phyloP scores from a whole-genome alignment of 495 filamentous ascomycete species.

The Opeltia flavorubescens region DNA sequence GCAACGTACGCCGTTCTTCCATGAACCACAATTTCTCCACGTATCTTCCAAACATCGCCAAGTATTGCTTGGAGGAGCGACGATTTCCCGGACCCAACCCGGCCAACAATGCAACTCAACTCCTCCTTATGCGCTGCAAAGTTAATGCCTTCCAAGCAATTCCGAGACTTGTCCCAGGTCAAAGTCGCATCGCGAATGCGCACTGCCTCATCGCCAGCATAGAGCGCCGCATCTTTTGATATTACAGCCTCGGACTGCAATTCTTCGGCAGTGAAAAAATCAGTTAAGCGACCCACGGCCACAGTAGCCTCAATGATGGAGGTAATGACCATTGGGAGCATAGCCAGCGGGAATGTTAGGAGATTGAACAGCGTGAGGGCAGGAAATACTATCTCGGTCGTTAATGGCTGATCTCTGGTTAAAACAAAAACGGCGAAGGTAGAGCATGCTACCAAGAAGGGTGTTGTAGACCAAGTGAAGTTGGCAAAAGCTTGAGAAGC shows the following conservation, averaged over 20 bases:
- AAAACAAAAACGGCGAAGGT: constrained; percentile 93
- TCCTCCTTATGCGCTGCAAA: constrained; percentile 83
- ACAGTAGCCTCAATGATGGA: constrained; percentile 93
- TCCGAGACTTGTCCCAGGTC: constrained; percentile 70
- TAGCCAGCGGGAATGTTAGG: constrained; percentile 85
- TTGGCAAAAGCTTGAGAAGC: constrained; percentile 87
- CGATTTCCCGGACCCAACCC: constrained; percentile 89
- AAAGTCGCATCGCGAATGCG: constrained; percentile 74
- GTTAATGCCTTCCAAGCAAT: constrained; percentile 61
- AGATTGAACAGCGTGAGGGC: constrained; percentile 85
- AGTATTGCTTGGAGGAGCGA: constrained; percentile 77
- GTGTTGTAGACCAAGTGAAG: constrained; percentile 99
- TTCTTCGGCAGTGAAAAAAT: constrained; percentile 79
- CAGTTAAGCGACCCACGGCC: constrained; percentile 72
- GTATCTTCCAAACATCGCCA: constrained; percentile 80
- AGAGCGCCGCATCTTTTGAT: constrained; percentile 48
- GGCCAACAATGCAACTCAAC: constrained; percentile 83
- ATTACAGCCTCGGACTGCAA: constrained; percentile 73
- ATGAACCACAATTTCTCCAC: constrained; percentile 70
- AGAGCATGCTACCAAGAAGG: constrained; percentile 93
- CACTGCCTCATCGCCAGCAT: constrained; percentile 72
- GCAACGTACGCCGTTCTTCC: constrained; percentile 81
- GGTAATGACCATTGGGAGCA: constrained; percentile 96
- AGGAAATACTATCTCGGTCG: constrained; percentile 91
- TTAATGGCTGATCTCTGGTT: constrained; percentile 63